A percentile compares a stretch with the other conserved stretches of the same genome.
Evolutionary conservation across 2,329 filamentous ascomycete species (phyloP).

Genomic region (Didymella sp.): DNA sequence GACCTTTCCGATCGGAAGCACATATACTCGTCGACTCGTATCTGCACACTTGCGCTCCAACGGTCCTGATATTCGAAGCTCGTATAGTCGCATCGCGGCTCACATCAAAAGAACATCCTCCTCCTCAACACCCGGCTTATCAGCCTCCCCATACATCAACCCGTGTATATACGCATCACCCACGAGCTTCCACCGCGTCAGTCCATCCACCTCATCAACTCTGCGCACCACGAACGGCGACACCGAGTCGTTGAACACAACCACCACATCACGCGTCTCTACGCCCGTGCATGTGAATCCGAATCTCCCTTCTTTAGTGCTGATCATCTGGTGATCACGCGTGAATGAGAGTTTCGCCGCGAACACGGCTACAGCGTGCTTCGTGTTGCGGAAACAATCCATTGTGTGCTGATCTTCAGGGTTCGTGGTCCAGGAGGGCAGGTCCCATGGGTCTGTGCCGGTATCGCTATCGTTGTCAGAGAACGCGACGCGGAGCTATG

Average conservation of each 20-base stretch:
- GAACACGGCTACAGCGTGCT: background rate
- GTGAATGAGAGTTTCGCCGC: background rate
- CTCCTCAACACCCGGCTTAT: conserved; percentile 9
- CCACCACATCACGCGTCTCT: conserved; percentile 3
- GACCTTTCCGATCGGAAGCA: too few species aligned
- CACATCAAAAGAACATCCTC: background rate
- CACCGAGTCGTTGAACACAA: conserved; percentile 10
- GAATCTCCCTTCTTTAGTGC: background rate
- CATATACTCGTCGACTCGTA: too few species aligned
- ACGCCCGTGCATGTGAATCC: background rate
- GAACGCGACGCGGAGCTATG: too few species aligned
- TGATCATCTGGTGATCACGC: conserved; percentile 1
- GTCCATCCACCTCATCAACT: background rate
- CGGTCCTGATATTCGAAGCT: too few species aligned
- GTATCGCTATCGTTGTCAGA: background rate
- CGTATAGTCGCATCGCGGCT: too few species aligned
- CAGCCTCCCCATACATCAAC: conserved; percentile 16
- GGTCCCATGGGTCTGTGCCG: background rate
- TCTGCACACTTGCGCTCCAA: too few species aligned
- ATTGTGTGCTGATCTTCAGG: background rate
- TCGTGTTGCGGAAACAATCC: background rate
- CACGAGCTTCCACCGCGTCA: conserved; percentile 9
- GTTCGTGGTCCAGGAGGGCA: background rate
- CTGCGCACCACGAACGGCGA: conserved; percentile 1
- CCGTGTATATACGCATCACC: conserved; percentile 16